phyloP scores from a whole-genome alignment of 805 yeast species.

The Candida pseudoglaebosa region DNA sequence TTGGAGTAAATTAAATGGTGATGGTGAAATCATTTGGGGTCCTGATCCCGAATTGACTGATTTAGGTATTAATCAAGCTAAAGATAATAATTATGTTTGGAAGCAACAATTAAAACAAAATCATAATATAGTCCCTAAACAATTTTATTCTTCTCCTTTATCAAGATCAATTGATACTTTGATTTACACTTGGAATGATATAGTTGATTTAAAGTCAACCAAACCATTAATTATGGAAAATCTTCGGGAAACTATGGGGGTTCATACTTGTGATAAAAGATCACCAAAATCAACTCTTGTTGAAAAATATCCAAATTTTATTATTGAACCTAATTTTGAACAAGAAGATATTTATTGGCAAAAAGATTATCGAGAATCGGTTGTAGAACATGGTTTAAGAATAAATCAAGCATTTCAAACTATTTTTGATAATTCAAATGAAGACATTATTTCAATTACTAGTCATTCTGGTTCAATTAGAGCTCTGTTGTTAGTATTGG shows the following conservation, averaged over 20 bases:
- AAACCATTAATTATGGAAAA: conserved; percentile 42
- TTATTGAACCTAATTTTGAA: conserved; percentile 40
- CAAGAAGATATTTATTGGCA: conserved; percentile 45
- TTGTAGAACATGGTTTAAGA: conserved; percentile 38
- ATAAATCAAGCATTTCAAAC: conserved; percentile 33
- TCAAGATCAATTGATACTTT: conserved; percentile 50
- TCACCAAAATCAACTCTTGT: conserved; percentile 32
- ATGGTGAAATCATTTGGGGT: conserved; percentile 47
- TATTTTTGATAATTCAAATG: conserved; percentile 21
- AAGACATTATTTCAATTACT: conserved; percentile 39
- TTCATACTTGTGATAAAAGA: conserved; percentile 49
- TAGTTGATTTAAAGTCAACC: conserved; percentile 16
- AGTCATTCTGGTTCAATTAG: conserved; percentile 50
- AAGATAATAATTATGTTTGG: conserved; percentile 41
- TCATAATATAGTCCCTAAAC: conserved; percentile 33
- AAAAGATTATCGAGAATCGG: conserved; percentile 35
- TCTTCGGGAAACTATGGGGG: conserved; percentile 47
- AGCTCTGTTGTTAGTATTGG: conserved; percentile 43
- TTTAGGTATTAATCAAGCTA: conserved; percentile 43
- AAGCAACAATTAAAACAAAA: conserved; percentile 12
- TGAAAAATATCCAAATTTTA: conserved; percentile 41
- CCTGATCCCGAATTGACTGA: conserved; percentile 50
- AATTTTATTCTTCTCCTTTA: conserved; percentile 48
- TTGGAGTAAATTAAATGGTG: conserved; percentile 43
- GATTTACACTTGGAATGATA: conserved; percentile 42